Base-by-base conservation (phyloP, 371 early-diverging fungal genomes). In the Syncephalastrum monosporum region DNA sequence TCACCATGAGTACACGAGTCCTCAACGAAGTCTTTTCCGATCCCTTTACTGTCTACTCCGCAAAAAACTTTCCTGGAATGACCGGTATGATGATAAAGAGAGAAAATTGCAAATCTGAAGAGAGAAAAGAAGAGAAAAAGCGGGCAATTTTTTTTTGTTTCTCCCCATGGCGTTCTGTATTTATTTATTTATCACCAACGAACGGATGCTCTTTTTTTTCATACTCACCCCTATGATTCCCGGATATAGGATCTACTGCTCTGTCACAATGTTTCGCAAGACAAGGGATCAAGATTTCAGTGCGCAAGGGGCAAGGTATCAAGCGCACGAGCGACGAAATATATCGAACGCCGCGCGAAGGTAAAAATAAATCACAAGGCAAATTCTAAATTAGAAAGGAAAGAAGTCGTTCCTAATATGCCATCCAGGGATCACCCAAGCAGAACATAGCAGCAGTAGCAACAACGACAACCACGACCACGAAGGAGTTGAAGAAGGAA, bases 221-320 rank as follows among this genome's bases (percentile, higher is more conserved):
- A 8, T 33, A 10, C 38, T 33, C 8, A 33, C 12, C 38, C 38
- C 8, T 33, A 6, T 33, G 33, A 1, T 33, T 10, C 38, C 38
- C 38, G 38, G 10, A 41, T 42, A 24, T 70, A 89, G 83, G 76
- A 56, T 85, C 89, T 1, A 88, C 88, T 4, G 70, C 73, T 14
- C 65, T 91, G 0, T 87, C 89, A 0, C 83, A 80, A 67, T 81
- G 83, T 55, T 88, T 91, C 69, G 85, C 86, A 5, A 76, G 75
- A 33, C 88, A 89, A 67, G 88, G 89, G 12, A 70, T 87, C 48
- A 82, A 85, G 63, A 88, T 88, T 56, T 85, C 88, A 42, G 83
- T 86, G 56, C 79, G 87, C n/a, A 60, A 60, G 19, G 54, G 53
- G 15, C 54, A 53, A 23, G 46, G 60, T 14, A 14, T 47, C 17